Evolutionary conservation across 129 eudicot genomes (phyloP), one percentile per base, ranked within the genome.

Genomic region (Ambrosia artemisiifolia): DNA sequence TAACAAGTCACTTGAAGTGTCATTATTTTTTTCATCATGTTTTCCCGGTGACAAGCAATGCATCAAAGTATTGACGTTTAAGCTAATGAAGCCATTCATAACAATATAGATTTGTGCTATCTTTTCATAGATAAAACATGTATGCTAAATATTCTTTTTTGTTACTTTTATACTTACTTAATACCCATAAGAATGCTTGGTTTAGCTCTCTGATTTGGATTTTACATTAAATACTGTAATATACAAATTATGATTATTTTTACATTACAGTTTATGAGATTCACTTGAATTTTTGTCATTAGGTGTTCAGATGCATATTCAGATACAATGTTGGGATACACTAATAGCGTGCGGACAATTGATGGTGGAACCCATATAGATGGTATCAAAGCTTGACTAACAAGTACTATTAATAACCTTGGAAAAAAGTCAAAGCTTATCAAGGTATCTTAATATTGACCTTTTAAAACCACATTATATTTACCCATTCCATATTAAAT

Each of bases 281-380:
- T 65, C 60, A 74, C 14, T 71, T 24, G 78, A 24, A 57, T 53
- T 54, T 8, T 16, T 46, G 17, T 65, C 53, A 35, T 2, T 67
- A 95, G 99, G 99, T 90, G 96, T 78, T 81, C 99, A 17, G 99
- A 95, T 88, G 97, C 99, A 17, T 95, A 95, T 78, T 95, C 99
- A 61, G 99, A 95, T 72, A 95, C 94, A 47, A 77, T 95, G 75
- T 81, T 95, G 67, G 99, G 99, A 43, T 95, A 95, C 81, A 97
- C 99, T 47, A 95, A 95, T 79, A 90, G 99, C 94, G 88, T 95
- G 78, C 85, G 99, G 3, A 95, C 99, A 51, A 54, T 88, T 76
- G 99, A 95, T 81, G 99, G 99, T 47, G 99, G 99, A 57, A 90
- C 99, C 67, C 99, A 95, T 81, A 88, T 95, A 30, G 99, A 95